Evolutionary conservation across 768 basidiomycete species (phyloP).

Genomic region (Lentinus tigrinus): DNA sequence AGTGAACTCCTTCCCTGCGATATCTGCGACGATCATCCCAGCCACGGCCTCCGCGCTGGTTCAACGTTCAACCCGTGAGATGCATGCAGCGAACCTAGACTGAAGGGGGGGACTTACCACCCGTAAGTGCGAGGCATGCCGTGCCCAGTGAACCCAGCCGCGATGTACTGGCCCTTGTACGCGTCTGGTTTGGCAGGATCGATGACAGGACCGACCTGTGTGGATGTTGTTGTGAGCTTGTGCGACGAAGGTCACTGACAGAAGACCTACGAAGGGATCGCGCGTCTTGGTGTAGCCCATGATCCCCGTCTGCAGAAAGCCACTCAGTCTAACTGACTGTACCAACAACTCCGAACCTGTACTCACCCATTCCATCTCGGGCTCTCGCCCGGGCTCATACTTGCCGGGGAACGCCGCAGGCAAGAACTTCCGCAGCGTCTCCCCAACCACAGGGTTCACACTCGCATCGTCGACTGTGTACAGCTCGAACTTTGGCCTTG

Average conservation of each 20-base stretch:
- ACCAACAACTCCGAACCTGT: not conserved
- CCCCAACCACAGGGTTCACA: conserved; percentile 47
- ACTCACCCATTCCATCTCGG: conserved; percentile 81
- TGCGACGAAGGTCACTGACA: not conserved
- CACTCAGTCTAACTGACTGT: not conserved
- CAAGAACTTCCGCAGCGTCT: conserved; percentile 55
- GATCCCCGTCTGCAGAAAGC: conserved; percentile 65
- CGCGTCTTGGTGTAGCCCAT: conserved; percentile 67
- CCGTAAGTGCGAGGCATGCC: conserved; percentile 79
- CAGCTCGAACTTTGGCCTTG: conserved; percentile 45
- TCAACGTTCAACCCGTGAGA: not conserved
- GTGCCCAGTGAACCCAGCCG: conserved; percentile 74
- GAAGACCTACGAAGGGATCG: conserved; percentile 66
- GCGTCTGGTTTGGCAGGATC: conserved; percentile 20
- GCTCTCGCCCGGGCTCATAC: conserved; percentile 47
- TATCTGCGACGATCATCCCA: conserved; percentile 54
- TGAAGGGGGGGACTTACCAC: conserved; percentile 47
- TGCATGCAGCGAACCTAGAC: not conserved
- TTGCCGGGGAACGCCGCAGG: conserved; percentile 55
- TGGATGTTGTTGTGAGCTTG: not conserved
- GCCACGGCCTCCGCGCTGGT: conserved; percentile 61
- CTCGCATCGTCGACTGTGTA: conserved; percentile 58
- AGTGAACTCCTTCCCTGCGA: conserved; percentile 44
- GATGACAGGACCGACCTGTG: conserved; percentile 63
- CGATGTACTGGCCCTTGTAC: conserved; percentile 63